A percentile compares a stretch with the other conserved stretches of the same genome.
phyloP scores from a whole-genome alignment of 192 early-diverging fungal genomes.

The Entomortierella chlamydospora region DNA sequence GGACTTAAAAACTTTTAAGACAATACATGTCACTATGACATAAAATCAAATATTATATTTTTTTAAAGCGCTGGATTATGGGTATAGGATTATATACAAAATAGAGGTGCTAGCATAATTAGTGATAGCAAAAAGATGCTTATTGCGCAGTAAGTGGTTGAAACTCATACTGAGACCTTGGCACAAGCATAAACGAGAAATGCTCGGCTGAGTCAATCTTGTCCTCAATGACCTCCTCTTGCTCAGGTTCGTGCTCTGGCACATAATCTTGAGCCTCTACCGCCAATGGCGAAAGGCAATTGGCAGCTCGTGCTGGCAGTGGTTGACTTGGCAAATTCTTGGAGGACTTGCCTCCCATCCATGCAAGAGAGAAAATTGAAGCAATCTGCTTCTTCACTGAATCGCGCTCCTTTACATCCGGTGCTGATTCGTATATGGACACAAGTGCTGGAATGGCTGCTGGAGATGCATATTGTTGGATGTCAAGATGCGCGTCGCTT shows the following conservation, averaged over 20 bases:
- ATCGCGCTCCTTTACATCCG: slow-evolving; percentile 10
- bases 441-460: neutral
- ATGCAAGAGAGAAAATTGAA: slow-evolving; percentile 19
- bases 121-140: no score
- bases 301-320: neutral
- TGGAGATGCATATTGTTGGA: neutral
- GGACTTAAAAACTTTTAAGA: no score
- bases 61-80: no score
- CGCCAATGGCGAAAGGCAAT: slow-evolving; percentile 35
- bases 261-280: slow-evolving; percentile 43
- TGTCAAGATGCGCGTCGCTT: neutral
- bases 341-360: slow-evolving; percentile 5
- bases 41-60: no score
- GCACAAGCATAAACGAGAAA: slow-evolving; percentile 41
- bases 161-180: slow-evolving; percentile 34
- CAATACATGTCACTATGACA: no score
- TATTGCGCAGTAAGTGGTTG: slow-evolving; percentile 31
- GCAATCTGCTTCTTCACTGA: slow-evolving; percentile 21
- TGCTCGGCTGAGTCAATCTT: slow-evolving; percentile 9
- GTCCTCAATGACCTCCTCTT: neutral
- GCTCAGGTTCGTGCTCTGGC: slow-evolving; percentile 10
- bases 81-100: neutral
- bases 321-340: neutral
- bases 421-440: neutral
- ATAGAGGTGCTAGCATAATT: slow-evolving; percentile 1